These are phyloP conservation scores for Chaetomium sp. DNA, from an alignment of 2,329 filamentous ascomycete genomes.

Conservation along the genomic window DNA sequence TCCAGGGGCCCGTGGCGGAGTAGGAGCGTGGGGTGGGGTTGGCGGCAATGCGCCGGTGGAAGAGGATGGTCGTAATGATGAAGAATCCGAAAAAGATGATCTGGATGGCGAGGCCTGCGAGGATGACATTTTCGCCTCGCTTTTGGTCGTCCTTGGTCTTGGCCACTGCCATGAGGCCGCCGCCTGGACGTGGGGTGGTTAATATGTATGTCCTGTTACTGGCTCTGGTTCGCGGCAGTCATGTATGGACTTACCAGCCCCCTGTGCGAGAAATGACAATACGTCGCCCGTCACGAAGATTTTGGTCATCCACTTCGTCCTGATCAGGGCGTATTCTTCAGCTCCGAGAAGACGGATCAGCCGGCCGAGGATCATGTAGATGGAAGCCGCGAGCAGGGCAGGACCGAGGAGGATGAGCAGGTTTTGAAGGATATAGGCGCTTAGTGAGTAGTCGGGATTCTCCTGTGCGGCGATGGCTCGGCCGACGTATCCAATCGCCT, in stretches of 20 bases:
- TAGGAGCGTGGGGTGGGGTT: conserved; percentile 37
- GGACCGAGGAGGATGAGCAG: conserved; percentile 48
- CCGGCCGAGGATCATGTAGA: conserved; percentile 51
- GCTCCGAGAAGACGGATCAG: conserved; percentile 44
- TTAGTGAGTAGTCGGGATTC: conserved; percentile 45
- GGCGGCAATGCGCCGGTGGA: conserved; percentile 48
- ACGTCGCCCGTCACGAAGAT: conserved; percentile 55
- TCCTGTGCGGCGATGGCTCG: conserved; percentile 48
- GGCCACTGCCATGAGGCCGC: conserved; percentile 44
- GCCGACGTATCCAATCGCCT: conserved; percentile 55
- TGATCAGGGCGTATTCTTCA: conserved; percentile 47
- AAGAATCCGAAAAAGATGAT: conserved; percentile 55
- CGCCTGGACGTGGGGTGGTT: conserved; percentile 38
- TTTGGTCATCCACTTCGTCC: conserved; percentile 50
- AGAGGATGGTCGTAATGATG: conserved; percentile 48
- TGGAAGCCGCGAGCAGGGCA: conserved; percentile 47
- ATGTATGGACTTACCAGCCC: conserved; percentile 40
- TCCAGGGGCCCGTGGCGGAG: conserved; percentile 32
- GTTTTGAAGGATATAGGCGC: conserved; percentile 45
- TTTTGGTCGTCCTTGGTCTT: conserved; percentile 37
- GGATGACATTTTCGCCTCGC: conserved; percentile 47
- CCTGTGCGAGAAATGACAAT: conserved; percentile 50
- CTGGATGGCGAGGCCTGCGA: conserved; percentile 53
- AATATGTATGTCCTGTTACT: background rate
- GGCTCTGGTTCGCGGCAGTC: background rate